A percentile compares a stretch with the other conserved stretches of the same genome.
These are phyloP conservation scores for Nothophoma quercina DNA, from an alignment of 2,329 filamentous ascomycete species.

Conservation along the genomic window DNA sequence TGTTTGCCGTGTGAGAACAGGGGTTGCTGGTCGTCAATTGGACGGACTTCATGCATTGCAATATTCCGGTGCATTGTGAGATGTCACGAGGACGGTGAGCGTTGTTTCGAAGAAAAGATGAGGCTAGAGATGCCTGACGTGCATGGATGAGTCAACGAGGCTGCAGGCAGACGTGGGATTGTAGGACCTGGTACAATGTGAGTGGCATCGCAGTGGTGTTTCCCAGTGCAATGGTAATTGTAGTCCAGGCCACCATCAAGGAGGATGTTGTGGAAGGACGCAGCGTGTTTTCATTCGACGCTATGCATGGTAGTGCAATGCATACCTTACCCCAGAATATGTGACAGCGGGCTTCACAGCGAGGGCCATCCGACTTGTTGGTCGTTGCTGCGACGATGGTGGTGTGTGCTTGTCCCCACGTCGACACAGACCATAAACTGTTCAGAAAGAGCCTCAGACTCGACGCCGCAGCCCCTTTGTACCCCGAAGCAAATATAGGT, in stretches of 20 bases:
- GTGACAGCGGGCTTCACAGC: constrained; percentile 12
- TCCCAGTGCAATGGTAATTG: background rate
- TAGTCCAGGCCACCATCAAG: constrained; percentile 15
- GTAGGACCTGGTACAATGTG: background rate
- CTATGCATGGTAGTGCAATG: constrained; percentile 27
- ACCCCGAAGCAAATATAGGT: background rate
- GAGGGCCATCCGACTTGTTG: constrained; percentile 8
- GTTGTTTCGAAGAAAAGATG: constrained; percentile 19
- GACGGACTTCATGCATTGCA: constrained; percentile 15
- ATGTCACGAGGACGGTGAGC: constrained; percentile 26
- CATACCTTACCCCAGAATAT: constrained; percentile 20
- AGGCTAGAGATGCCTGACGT: constrained; percentile 4
- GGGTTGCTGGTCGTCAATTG: constrained; percentile 18
- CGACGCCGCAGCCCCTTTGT: background rate
- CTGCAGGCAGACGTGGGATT: background rate
- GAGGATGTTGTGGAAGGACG: constrained; percentile 9
- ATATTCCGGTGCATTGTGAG: constrained; percentile 24
- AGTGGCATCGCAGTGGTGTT: constrained; percentile 9
- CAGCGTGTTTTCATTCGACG: constrained; percentile 5
- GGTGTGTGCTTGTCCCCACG: constrained; percentile 19
- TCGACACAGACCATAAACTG: background rate
- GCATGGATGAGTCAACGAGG: constrained; percentile 10
- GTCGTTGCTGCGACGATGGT: constrained; percentile 15
- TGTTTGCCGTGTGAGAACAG: constrained; percentile 9
- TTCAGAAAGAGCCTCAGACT: constrained; percentile 1